Percentiles rank a stretch among this genome's conserved stretches.
Conservation (phyloP, 371 early-diverging fungal genomes). For the Mucor piriformis region DNA sequence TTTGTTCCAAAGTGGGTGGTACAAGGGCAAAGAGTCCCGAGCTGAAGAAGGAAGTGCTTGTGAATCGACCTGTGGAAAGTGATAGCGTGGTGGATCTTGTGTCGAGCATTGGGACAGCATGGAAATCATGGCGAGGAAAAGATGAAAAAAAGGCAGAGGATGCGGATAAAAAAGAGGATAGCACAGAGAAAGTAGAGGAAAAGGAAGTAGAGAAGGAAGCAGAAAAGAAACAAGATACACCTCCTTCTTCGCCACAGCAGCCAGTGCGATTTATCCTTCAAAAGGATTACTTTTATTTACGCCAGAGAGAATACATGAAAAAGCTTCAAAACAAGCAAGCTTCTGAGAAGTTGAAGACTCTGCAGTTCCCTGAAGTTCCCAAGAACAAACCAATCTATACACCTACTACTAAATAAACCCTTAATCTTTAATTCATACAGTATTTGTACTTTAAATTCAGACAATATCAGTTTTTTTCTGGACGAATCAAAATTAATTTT, state of each 20-base stretch:
- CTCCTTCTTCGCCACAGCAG: conserved; percentile 19
- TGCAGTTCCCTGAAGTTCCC: conserved; percentile 61
- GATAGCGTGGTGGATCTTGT: conserved; percentile 50
- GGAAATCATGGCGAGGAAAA: conserved; percentile 41
- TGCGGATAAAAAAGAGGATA: conserved; percentile 23
- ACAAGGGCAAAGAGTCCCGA: conserved; percentile 13
- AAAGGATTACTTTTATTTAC: conserved; percentile 57
- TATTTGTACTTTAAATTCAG: no score
- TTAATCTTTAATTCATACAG: background rate
- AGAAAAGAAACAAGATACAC: background rate
- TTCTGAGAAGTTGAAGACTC: conserved; percentile 39
- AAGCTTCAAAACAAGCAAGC: conserved; percentile 50
- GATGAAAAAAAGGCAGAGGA: conserved; percentile 18
- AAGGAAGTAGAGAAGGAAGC: conserved; percentile 5
- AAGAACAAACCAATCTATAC: conserved; percentile 19
- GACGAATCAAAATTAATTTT: no score
- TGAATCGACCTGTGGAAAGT: conserved; percentile 35
- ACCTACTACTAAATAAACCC: background rate
- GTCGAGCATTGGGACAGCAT: conserved; percentile 46
- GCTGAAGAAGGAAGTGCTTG: conserved; percentile 16
- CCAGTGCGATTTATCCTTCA: conserved; percentile 53
- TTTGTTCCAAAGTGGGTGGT: conserved; percentile 43
- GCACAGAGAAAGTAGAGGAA: conserved; percentile 24
- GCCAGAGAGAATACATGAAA: conserved; percentile 53
- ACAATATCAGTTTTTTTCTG: no score